These are phyloP conservation scores for Coccinonectria pachysandricola DNA, from an alignment of 2,329 filamentous ascomycete genomes.

Conservation along the genomic window DNA sequence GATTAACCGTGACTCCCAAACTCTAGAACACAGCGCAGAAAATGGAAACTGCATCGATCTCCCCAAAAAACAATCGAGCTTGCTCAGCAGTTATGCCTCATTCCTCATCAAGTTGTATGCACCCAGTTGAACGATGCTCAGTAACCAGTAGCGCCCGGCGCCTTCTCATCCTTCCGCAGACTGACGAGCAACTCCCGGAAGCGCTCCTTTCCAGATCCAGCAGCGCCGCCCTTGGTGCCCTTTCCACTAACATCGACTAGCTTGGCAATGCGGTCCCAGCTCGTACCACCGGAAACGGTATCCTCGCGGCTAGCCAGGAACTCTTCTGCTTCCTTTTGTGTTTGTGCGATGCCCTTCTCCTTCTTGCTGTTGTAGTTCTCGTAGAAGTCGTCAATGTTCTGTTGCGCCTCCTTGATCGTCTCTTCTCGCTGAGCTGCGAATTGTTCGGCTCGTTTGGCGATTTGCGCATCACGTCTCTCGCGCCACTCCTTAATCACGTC, in stretches of 20 bases:
- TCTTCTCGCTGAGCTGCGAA: conserved; percentile 73
- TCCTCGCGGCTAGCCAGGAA: conserved; percentile 85
- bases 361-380: conserved; percentile 98
- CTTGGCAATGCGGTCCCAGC: conserved; percentile 97
- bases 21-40: conserved; percentile 20
- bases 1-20: conserved; percentile 21
- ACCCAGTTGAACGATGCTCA: conserved; percentile 22
- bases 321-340: conserved; percentile 83
- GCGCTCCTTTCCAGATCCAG: conserved; percentile 87
- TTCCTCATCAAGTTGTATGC: no score
- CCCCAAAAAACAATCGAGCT: conserved; percentile 7
- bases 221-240: conserved; percentile 73
- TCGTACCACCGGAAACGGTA: conserved; percentile 87
- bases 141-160: conserved; percentile 55
- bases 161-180: conserved; percentile 88
- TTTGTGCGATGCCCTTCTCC: conserved; percentile 84
- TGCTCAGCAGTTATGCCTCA: no score
- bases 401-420: conserved; percentile 78
- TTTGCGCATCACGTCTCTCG: conserved; percentile 72
- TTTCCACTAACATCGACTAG: conserved; percentile 96
- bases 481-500: conserved; percentile 89
- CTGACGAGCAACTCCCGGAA: conserved; percentile 85
- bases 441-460: conserved; percentile 75
- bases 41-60: conserved; percentile 15
- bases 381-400: conserved; percentile 98